phyloP scores from a whole-genome alignment of 2,329 filamentous ascomycete species.

The Hypoxylon sp. region DNA sequence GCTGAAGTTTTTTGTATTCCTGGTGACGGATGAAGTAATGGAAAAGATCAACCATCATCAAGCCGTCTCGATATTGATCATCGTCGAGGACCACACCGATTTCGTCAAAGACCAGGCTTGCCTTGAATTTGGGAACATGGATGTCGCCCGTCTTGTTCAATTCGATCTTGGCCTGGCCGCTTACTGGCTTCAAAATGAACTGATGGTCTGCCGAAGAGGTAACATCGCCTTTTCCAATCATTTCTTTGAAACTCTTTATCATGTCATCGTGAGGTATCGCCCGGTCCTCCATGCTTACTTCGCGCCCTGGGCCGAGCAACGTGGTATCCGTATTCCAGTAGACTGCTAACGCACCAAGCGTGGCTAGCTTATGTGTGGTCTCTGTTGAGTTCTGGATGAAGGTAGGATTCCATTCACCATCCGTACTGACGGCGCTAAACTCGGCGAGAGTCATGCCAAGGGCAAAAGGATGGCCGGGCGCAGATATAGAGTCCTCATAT shows the following conservation, averaged over 20 bases:
- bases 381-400: slow-evolving; percentile 90
- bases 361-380: slow-evolving; percentile 94
- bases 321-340: slow-evolving; percentile 98
- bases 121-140: slow-evolving; percentile 88
- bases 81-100: slow-evolving; percentile 98
- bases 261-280: slow-evolving; percentile 81
- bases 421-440: slow-evolving; percentile 96
- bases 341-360: slow-evolving; percentile 87
- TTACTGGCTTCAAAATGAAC: slow-evolving; percentile 96
- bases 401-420: slow-evolving; percentile 93
- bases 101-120: slow-evolving; percentile 93
- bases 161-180: slow-evolving; percentile 92
- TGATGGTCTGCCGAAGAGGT: slow-evolving; percentile 75
- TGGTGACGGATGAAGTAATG: slow-evolving; percentile 98
- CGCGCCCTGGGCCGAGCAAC: slow-evolving; percentile 85
- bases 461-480: slow-evolving; percentile 94
- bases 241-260: slow-evolving; percentile 80
- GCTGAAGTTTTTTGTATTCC: slow-evolving; percentile 94
- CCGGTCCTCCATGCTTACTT: slow-evolving; percentile 73
- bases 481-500: slow-evolving; percentile 97
- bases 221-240: slow-evolving; percentile 82
- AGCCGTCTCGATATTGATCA: slow-evolving; percentile 93
- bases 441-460: slow-evolving; percentile 93
- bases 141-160: slow-evolving; percentile 91
- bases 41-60: slow-evolving; percentile 99